Base-by-base conservation (phyloP, 305 asterid species). In the Solanum hybrid region DNA sequence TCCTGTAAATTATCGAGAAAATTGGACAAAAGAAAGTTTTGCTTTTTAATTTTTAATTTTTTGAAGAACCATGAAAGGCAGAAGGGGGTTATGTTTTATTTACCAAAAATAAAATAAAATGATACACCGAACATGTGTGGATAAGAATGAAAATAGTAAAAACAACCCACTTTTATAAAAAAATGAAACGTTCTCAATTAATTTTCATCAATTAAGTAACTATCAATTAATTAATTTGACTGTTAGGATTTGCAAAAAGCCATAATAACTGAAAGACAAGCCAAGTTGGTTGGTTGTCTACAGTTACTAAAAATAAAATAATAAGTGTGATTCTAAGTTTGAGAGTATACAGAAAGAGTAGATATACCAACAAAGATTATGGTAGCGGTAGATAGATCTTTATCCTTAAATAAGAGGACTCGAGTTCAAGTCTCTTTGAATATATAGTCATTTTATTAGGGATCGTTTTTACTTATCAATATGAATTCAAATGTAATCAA, bases 241-340 rank as follows among this genome's bases (percentile, higher is more conserved):
- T 29, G 88, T 45, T 31, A 29, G 14, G 73, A 84, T 84, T 84
- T 20, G 31, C 76, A 17, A 36, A 83, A 45, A 51, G 68, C 80
- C 31, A 70, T 86, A 91, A 89, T 86, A 91, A 89, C 41, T 7
- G 51, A 65, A 73, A 89, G 65, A 76, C 36, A 77, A 88, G 41
- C 10, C n/a, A 65, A 36, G 85, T 36, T 79, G 45, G 91, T 38
- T 73, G 79, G 86, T 65, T 89, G 91, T 72, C 90, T 89, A 37
- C 86, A 29, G 89, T 79, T 91, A 13, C 5, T 15, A 17, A 36
- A 81, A 90, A 90, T 22, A 68, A 14, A 29, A 61, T 61, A 17
- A 61, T 22, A 70, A 13, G 3, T 79, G 32, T n/a, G 24, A 81
- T 12, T 39, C 33, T 37, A 22, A 82, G 37, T 39, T 39, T 81